Base-by-base conservation (phyloP, 176 grass and related monocot species). In the Aegilops speltoides region DNA sequence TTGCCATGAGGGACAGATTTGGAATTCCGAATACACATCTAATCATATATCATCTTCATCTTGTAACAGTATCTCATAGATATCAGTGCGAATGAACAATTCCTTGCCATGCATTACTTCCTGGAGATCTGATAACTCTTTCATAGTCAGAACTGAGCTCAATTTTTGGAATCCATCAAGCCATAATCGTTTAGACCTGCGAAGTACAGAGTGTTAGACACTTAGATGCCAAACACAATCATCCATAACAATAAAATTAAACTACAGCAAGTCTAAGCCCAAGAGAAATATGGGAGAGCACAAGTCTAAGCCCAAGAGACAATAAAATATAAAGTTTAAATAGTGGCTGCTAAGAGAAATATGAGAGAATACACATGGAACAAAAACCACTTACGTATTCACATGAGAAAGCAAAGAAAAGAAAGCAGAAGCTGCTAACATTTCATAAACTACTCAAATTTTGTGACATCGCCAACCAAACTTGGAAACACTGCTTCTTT, bases 91-190 rank as follows among this genome's bases (percentile, higher is more conserved):
- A 59, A 96, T 87, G 65, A 96, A 81, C 79, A 98, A 85, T 88
- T 98, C 97, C 80, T 98, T 98, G 54, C 92, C 97, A 46, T 80
- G 80, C 94, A 98, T 96, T 33, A 98, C 97, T 98, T 98, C 94
- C 84, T 98, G 97, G 69, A 96, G 92, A 91, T 98, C 97, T 73
- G 97, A 92, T 33, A 98, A 66, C 79, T 96, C 92, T 82, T 98
- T 98, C 66, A 95, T 52, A 36, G 97, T 91, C 77, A 98, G 43
- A 86, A 90, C 50, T 14, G 88, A 94, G 79, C 90, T 90, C 73
- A 96, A 82, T 84, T 89, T 98, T 88, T 91, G 88, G 78, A 98
- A 98, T 29, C 97, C 97, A 28, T 98, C 97, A 68, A 98, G 89
- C 94, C 97, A 96, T 92, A 98, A 92, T 78, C 79, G 92, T 91